These are phyloP conservation scores for Stephania japonica DNA, from an alignment of 164 flowering plant genomes.

Conservation along the genomic window DNA sequence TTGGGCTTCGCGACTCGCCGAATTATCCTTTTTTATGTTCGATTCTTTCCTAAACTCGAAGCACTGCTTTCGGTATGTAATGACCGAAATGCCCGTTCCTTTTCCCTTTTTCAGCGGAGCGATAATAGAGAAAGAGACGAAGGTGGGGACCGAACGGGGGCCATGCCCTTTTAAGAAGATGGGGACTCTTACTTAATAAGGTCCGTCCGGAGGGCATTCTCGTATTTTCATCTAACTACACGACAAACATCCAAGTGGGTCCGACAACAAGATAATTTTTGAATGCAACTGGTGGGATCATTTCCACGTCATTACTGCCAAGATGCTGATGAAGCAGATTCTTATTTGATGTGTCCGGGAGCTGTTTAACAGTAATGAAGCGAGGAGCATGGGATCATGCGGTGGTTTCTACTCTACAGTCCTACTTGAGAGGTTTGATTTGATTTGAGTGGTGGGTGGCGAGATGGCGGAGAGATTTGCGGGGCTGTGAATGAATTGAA, in stretches of 20 bases:
- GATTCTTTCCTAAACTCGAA: neutral
- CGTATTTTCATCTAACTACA: neutral
- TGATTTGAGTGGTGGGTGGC: neutral
- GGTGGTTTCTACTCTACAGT: neutral
- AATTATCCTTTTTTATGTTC: neutral
- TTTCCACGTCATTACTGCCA: neutral
- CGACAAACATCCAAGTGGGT: neutral
- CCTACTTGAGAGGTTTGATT: too few relatives aligned
- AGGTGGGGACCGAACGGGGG: neutral
- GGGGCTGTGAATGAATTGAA: constrained; percentile 8
- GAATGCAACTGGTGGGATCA: too few relatives aligned
- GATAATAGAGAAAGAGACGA: neutral
- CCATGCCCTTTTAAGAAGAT: neutral
- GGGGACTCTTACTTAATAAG: neutral
- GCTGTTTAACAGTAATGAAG: neutral
- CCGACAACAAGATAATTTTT: neutral
- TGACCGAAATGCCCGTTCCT: neutral
- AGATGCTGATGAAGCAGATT: too few relatives aligned
- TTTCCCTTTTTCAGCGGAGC: neutral
- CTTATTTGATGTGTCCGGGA: neutral
- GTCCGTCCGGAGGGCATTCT: neutral
- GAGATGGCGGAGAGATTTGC: constrained; percentile 16
- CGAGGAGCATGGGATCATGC: neutral
- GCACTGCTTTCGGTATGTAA: neutral
- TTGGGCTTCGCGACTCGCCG: constrained; percentile 4